These are phyloP conservation scores for Caryopteris hybrid DNA, from an alignment of 305 asterid genomes.

Conservation along the genomic window DNA sequence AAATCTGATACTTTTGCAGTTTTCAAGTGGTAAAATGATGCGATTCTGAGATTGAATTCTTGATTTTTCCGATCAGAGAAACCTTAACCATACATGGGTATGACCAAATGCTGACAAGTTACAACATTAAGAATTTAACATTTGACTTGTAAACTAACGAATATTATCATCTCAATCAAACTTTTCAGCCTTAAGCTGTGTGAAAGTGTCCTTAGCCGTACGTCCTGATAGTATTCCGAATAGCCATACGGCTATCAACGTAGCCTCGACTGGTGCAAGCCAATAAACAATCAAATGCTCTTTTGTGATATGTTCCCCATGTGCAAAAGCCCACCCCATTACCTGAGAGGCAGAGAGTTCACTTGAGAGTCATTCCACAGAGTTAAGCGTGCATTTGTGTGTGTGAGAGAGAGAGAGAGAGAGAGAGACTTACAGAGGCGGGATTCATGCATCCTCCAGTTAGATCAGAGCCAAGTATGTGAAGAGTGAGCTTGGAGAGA, in stretches of 20 bases:
- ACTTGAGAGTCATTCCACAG: background rate
- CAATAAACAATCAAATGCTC: conserved; percentile 84
- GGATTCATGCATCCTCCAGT: conserved; percentile 99
- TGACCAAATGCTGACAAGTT: background rate
- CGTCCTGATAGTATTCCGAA: conserved; percentile 41
- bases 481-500: conserved; percentile 72
- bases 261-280: conserved; percentile 89
- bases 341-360: conserved; percentile 38
- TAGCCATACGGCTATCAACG: conserved; percentile 69
- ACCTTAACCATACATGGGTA: background rate
- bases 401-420: background rate
- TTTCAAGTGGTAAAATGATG: conserved; percentile 11
- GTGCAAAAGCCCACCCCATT: conserved; percentile 98
- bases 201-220: conserved; percentile 22
- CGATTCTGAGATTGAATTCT: conserved; percentile 1
- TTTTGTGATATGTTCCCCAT: conserved; percentile 66
- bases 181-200: conserved; percentile 28
- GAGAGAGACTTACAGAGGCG: conserved; percentile 57
- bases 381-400: no score
- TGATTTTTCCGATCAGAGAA: background rate
- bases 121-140: background rate
- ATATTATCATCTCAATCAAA: conserved; percentile 26
- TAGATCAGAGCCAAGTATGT: conserved; percentile 81
- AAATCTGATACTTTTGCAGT: background rate
- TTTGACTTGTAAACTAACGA: conserved; percentile 14